phyloP scores from a whole-genome alignment of 768 basidiomycete species.

The Suillus tomentosus region DNA sequence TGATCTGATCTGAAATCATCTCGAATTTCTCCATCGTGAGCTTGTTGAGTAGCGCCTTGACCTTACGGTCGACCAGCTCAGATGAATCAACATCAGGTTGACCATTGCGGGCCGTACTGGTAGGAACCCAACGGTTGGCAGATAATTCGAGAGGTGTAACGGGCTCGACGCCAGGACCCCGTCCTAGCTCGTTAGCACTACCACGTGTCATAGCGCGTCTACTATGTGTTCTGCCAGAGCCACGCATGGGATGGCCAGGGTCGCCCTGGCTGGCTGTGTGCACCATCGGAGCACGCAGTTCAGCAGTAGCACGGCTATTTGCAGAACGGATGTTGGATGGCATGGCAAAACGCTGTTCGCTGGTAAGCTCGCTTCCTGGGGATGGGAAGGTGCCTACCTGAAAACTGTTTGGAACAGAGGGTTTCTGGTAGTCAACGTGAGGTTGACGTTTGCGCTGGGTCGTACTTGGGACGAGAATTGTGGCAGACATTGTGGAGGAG shows the following conservation, averaged over 20 bases:
- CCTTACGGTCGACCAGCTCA: conserved; percentile 89
- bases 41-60: conserved; percentile 90
- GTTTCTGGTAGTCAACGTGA: background rate
- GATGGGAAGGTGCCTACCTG: conserved; percentile 73
- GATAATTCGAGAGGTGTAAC: conserved; percentile 62
- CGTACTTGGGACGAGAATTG: background rate
- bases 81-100: conserved; percentile 63
- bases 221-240: conserved; percentile 67
- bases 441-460: background rate
- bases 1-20: conserved; percentile 93
- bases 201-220: conserved; percentile 80
- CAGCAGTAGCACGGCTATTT: conserved; percentile 53
- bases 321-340: conserved; percentile 49
- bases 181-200: conserved; percentile 50
- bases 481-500: conserved; percentile 16
- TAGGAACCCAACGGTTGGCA: conserved; percentile 80
- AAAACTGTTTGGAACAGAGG: conserved; percentile 20
- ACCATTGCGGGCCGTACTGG: conserved; percentile 45
- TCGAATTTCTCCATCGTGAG: conserved; percentile 97
- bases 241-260: conserved; percentile 46
- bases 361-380: conserved; percentile 55
- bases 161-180: conserved; percentile 50
- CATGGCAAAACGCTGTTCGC: conserved; percentile 64
- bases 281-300: conserved; percentile 59
- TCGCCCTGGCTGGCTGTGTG: conserved; percentile 51